phyloP scores from a whole-genome alignment of 2,329 filamentous ascomycete species.

The Pestalotiopsis sp. region DNA sequence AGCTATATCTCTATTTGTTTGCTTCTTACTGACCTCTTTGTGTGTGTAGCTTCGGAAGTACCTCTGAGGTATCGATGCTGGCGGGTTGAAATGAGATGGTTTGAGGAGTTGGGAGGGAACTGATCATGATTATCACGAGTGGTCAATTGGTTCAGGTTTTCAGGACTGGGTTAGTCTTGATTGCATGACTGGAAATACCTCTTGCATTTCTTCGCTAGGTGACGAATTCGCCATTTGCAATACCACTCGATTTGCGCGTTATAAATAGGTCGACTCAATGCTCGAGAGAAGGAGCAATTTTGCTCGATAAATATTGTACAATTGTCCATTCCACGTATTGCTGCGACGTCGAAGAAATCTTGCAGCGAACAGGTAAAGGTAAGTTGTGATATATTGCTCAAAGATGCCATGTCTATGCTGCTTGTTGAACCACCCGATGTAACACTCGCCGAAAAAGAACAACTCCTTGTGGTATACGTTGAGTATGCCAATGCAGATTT shows the following conservation, averaged over 20 bases:
- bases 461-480: slow-evolving; percentile 16
- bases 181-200: slow-evolving; percentile 7
- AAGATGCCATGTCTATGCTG: neutral
- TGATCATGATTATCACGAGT: slow-evolving; percentile 1
- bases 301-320: neutral
- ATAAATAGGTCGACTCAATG: neutral
- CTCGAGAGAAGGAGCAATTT: neutral
- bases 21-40: neutral
- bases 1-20: neutral
- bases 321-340: too few relatives aligned
- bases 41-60: slow-evolving; percentile 14
- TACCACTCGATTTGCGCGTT: neutral
- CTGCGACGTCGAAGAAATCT: neutral
- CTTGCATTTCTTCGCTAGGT: neutral
- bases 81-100: neutral
- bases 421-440: slow-evolving; percentile 3
- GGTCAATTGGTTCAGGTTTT: neutral
- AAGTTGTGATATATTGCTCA: neutral
- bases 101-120: neutral
- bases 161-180: neutral
- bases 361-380: neutral
- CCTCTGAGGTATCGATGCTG: neutral
- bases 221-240: slow-evolving; percentile 1
- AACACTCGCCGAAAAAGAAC: neutral
- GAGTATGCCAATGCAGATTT: slow-evolving; percentile 16